Evolutionary conservation across 1,139 yeast genomes (phyloP), one percentile per base, ranked within the genome.

Genomic region (Yamadazyma mexicana): DNA sequence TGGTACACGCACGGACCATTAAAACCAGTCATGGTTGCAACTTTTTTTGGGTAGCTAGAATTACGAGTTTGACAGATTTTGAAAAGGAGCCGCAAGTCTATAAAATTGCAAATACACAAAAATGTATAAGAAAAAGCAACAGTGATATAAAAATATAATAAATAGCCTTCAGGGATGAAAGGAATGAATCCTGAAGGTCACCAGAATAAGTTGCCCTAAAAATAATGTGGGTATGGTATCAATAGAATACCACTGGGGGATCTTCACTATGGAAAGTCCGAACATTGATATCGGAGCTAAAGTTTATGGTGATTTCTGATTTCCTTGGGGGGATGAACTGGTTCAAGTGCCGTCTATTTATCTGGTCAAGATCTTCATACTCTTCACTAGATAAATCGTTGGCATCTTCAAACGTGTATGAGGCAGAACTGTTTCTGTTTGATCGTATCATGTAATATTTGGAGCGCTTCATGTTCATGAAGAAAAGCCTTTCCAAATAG

Each of bases 301-400:
- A 35, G 5, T 11, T 11, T 5, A 35, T n/a, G 4, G 27, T 20
- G 6, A 35, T 15, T n/a, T 35, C 23, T 3, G 33, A 29, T 22
- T 22, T 22, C 14, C 24, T 12, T 5, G 33, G 33, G 7, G 33
- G 33, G 3, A 35, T 16, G 17, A 15, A 22, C 24, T 35, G 26
- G 15, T 22, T 15, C 16, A 15, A 17, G 23, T 18, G 12, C 7
- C 38, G 17, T 23, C 30, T 35, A 12, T 35, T 35, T 14, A 35
- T 35, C 20, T 9, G 26, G 2, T 26, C 32, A 3, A 34, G 15
- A 14, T 34, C 37, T 3, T 23, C 29, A 12, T 26, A 17, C 9
- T 34, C 37, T 27, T 34, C 37, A n/a, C 20, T 18, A 5, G 37
- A 23, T 10, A n/a, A n/a, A 12, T 28, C 37, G 14, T 17, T 18